phyloP scores from a whole-genome alignment of 2,329 filamentous ascomycete species.

The Exserohilum turcica region DNA sequence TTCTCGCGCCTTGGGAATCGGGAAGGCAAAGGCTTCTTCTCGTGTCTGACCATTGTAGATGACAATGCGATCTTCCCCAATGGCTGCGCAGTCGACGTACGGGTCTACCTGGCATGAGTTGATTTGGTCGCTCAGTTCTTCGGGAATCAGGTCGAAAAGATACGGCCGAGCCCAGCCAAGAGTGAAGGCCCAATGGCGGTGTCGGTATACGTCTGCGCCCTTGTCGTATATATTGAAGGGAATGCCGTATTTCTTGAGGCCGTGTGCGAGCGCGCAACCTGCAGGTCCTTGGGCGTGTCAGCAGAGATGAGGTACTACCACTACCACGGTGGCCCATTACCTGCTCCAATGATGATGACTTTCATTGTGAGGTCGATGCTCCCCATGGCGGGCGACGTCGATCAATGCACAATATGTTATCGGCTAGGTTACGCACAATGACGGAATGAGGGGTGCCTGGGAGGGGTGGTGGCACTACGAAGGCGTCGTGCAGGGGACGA shows the following conservation, averaged over 20 bases:
- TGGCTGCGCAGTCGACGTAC: constrained; percentile 32
- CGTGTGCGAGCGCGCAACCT: constrained; percentile 50
- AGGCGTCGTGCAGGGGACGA: background rate
- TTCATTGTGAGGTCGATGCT: constrained; percentile 19
- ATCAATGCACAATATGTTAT: background rate
- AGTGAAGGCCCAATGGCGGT: constrained; percentile 48
- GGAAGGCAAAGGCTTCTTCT: constrained; percentile 43
- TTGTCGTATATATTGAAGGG: constrained; percentile 35
- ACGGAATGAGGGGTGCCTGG: background rate
- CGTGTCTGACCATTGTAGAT: constrained; percentile 45
- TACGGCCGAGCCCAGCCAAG: constrained; percentile 43
- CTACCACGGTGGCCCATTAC: constrained; percentile 2
- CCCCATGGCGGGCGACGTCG: background rate
- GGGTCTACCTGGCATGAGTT: constrained; percentile 43
- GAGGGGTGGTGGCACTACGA: background rate
- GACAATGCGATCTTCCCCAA: constrained; percentile 38
- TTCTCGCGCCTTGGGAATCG: constrained; percentile 41
- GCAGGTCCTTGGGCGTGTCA: constrained; percentile 44
- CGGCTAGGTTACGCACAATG: background rate
- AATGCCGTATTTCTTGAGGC: constrained; percentile 47
- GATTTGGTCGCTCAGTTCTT: constrained; percentile 31
- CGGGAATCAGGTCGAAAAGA: constrained; percentile 38
- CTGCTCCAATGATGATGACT: constrained; percentile 34
- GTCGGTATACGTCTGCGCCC: constrained; percentile 33
- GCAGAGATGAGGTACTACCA: background rate